A percentile compares a stretch with the other conserved stretches of the same genome.
phyloP scores from a whole-genome alignment of 2,329 filamentous ascomycete species.

The Aureobasidium uvarum region DNA sequence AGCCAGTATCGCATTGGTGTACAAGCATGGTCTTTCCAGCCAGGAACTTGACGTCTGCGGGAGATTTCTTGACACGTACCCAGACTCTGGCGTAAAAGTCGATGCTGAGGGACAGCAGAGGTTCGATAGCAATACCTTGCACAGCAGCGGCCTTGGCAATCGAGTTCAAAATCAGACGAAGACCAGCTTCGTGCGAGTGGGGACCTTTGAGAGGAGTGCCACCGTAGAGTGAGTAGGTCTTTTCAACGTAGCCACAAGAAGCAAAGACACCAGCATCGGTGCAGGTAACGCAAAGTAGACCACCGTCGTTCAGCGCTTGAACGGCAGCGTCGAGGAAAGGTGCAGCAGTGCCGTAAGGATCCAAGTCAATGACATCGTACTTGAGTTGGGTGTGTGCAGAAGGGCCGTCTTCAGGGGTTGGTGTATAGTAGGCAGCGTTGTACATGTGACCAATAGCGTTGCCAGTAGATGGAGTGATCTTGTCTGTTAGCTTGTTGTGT shows the following conservation, averaged over 20 bases:
- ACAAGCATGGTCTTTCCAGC: slow-evolving; percentile 90
- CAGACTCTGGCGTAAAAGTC: slow-evolving; percentile 95
- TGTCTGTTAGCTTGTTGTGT: slow-evolving; percentile 72
- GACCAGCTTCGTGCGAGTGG: slow-evolving; percentile 83
- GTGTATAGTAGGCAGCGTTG: slow-evolving; percentile 42
- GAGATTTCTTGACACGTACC: slow-evolving; percentile 74
- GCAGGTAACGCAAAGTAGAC: slow-evolving; percentile 90
- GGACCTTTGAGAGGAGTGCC: slow-evolving; percentile 81
- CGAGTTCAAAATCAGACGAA: slow-evolving; percentile 80
- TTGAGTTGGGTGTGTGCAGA: slow-evolving; percentile 45
- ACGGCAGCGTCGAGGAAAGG: slow-evolving; percentile 90
- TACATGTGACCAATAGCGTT: slow-evolving; percentile 96
- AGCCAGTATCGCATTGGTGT: slow-evolving; percentile 87
- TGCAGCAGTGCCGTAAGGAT: slow-evolving; percentile 91
- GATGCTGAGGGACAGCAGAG: slow-evolving; percentile 86
- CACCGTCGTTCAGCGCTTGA: slow-evolving; percentile 82
- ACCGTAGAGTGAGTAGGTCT: slow-evolving; percentile 90
- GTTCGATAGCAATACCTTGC: slow-evolving; percentile 86
- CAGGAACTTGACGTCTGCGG: slow-evolving; percentile 83
- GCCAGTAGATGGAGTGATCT: slow-evolving; percentile 69
- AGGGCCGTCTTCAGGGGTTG: slow-evolving; percentile 33
- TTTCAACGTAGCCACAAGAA: slow-evolving; percentile 90
- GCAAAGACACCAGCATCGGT: slow-evolving; percentile 96
- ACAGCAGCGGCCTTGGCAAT: slow-evolving; percentile 76
- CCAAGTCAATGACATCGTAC: slow-evolving; percentile 94